Conservation (phyloP, 257 asterid species). For the Nicotiana tomentosiformis region DNA sequence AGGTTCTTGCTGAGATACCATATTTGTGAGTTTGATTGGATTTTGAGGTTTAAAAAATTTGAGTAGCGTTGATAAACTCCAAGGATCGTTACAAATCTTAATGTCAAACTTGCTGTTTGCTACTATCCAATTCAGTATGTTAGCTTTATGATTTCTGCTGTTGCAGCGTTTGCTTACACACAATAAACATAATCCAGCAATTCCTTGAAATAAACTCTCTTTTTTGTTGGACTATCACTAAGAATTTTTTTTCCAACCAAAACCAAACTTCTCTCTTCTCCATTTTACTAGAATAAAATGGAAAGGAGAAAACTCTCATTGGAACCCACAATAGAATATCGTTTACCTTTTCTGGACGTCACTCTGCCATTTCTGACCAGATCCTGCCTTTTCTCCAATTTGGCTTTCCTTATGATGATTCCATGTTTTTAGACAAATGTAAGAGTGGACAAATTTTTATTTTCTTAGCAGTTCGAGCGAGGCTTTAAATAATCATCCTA, state of each 20-base stretch:
- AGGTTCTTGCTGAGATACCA: not conserved
- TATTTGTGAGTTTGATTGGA: not conserved
- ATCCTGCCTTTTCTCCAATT: not conserved
- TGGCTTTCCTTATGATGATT: not conserved
- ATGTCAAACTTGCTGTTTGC: not conserved
- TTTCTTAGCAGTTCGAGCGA: not conserved
- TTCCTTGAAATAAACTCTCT: not conserved
- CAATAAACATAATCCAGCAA: not conserved
- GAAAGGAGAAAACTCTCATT: not conserved
- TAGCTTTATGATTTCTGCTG: not conserved
- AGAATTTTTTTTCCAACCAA: not conserved
- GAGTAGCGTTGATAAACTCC: not conserved
- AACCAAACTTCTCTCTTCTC: not conserved
- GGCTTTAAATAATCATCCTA: not conserved
- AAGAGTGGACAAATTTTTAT: not conserved
- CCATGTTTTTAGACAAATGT: not conserved
- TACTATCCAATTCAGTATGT: not conserved
- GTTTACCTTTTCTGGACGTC: not conserved
- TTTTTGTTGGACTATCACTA: not conserved
- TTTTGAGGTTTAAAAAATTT: not conserved
- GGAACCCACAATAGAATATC: not conserved
- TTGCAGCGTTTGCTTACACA: not conserved
- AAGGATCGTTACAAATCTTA: not conserved
- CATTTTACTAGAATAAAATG: not conserved
- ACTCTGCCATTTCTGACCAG: not conserved